Conservation (phyloP, 2,329 filamentous ascomycete genomes). For the Alternaria longipes region DNA sequence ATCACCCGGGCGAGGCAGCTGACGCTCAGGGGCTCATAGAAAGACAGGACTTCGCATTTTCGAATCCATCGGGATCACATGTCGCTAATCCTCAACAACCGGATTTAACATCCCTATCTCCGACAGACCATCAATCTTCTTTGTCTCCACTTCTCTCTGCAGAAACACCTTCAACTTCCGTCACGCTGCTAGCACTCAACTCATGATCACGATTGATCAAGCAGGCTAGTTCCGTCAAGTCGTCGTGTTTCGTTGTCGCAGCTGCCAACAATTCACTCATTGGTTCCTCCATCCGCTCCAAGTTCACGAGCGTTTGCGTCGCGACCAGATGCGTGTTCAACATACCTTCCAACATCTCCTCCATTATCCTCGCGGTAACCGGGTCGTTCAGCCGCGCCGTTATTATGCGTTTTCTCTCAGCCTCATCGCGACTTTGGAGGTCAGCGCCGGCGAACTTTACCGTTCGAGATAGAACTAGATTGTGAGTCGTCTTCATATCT, state of each 20-base stretch:
- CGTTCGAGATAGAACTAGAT: constrained; percentile 11
- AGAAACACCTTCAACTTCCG: not conserved
- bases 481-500: constrained; percentile 10
- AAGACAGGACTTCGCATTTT: not conserved
- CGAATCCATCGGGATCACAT: not conserved
- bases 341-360: constrained; percentile 18
- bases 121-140: not conserved
- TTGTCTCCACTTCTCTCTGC: not conserved
- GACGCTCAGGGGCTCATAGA: not conserved
- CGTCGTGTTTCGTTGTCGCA: constrained; percentile 14
- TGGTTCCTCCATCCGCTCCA: constrained; percentile 12
- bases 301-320: constrained; percentile 11
- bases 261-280: constrained; percentile 19
- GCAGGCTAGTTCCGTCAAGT: constrained; percentile 8
- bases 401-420: constrained; percentile 9
- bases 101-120: not conserved
- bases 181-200: not conserved
- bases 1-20: not conserved
- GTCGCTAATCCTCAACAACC: constrained; percentile 1
- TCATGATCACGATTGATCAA: constrained; percentile 3
- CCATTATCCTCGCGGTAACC: constrained; percentile 24
- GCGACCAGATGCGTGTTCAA: constrained; percentile 10
- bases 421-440: constrained; percentile 3
- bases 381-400: constrained; percentile 18
- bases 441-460: constrained; percentile 26